Conservation (phyloP, 1,284 basidiomycete genomes). For the Ustilago bromivora region DNA sequence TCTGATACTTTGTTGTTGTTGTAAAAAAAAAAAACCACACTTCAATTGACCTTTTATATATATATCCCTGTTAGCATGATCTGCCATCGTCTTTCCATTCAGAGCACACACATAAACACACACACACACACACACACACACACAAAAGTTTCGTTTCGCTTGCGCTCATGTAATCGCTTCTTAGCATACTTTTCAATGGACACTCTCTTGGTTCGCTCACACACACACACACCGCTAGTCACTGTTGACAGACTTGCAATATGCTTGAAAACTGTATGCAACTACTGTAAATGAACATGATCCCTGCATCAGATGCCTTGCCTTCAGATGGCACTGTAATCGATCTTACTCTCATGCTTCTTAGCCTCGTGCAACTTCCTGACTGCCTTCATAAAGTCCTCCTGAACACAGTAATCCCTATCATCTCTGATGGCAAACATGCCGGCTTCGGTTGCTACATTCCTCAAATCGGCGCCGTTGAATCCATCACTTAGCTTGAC, state of each 20-base stretch:
- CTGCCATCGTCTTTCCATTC: neutral
- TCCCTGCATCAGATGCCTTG: neutral
- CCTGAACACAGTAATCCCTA: constrained; percentile 75
- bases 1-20: neutral
- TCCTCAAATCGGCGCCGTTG: constrained; percentile 80
- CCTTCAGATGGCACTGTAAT: constrained; percentile 57
- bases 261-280: neutral
- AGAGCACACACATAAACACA: neutral
- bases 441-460: constrained; percentile 96
- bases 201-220: neutral
- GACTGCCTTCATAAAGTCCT: constrained; percentile 97
- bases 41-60: neutral
- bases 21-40: too few relatives aligned
- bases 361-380: constrained; percentile 86
- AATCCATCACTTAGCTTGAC: constrained; percentile 80
- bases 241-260: neutral
- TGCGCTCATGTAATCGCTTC: constrained; percentile 4
- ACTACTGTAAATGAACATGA: neutral
- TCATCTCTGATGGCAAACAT: constrained; percentile 99
- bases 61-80: neutral
- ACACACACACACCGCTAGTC: neutral
- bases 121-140: neutral
- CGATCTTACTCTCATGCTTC: constrained; percentile 68
- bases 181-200: neutral
- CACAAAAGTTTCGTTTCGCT: neutral